Evolutionary conservation across 768 basidiomycete genomes (phyloP).

Genomic region (Udeniomyces megalosporus): DNA sequence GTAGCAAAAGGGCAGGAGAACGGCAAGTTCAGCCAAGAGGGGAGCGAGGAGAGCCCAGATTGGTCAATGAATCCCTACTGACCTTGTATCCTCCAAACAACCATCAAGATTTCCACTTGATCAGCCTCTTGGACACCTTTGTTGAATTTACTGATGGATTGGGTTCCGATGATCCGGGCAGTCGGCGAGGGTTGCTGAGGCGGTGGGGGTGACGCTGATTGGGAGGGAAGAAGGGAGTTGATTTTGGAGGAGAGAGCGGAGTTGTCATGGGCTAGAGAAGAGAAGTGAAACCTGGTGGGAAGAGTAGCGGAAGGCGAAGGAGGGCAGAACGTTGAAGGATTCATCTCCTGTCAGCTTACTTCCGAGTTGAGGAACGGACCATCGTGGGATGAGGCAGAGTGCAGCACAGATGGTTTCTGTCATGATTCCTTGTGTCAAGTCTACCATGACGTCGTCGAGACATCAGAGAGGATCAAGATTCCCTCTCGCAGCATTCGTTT

Average conservation of each 20-base stretch:
- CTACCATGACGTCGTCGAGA: too few relatives aligned
- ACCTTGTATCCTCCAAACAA: conserved; percentile 56
- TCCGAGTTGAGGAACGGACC: too few relatives aligned
- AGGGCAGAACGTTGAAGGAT: conserved; percentile 1
- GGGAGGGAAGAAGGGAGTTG: background rate
- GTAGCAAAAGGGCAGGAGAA: background rate
- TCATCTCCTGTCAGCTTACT: too few relatives aligned
- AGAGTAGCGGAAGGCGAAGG: conserved; percentile 7
- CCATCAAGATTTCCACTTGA: conserved; percentile 58
- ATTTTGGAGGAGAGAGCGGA: conserved; percentile 38
- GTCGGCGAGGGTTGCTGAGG: conserved; percentile 32
- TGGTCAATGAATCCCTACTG: too few relatives aligned
- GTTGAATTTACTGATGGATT: conserved; percentile 65
- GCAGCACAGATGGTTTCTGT: too few relatives aligned
- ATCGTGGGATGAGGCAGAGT: too few relatives aligned
- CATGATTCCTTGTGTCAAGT: too few relatives aligned
- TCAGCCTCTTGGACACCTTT: conserved; percentile 37
- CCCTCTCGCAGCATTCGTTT: too few relatives aligned
- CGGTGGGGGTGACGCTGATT: conserved; percentile 33
- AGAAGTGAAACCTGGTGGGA: conserved; percentile 63
- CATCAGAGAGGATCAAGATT: background rate
- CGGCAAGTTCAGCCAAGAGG: background rate
- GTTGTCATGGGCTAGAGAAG: conserved; percentile 82
- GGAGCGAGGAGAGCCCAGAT: background rate
- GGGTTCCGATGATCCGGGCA: conserved; percentile 49